Evolutionary conservation across 2,329 filamentous ascomycete species (phyloP).

Genomic region (Penicillium sp.): DNA sequence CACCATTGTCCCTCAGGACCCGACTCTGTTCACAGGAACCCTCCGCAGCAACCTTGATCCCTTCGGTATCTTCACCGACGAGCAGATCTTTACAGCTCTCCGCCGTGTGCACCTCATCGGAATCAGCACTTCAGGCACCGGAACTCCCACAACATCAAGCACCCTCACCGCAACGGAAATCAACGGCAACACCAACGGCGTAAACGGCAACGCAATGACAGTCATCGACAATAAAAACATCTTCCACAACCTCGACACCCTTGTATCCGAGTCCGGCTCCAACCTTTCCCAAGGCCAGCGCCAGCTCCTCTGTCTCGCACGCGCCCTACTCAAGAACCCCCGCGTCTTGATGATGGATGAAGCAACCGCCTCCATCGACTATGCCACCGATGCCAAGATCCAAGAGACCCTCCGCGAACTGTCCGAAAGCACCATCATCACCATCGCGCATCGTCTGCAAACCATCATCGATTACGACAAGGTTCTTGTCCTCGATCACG

Average conservation of each 20-base stretch:
- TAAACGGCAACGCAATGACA: conserved; percentile 18
- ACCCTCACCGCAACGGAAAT: conserved; percentile 27
- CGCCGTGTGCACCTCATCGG: conserved; percentile 82
- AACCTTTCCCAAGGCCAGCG: conserved; percentile 96
- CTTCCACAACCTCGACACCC: conserved; percentile 80
- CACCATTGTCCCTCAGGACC: conserved; percentile 97
- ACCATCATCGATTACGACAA: conserved; percentile 99
- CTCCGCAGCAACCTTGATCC: conserved; percentile 91
- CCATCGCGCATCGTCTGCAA: conserved; percentile 91
- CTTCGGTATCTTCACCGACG: conserved; percentile 83
- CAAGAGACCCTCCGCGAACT: conserved; percentile 95
- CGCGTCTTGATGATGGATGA: conserved; percentile 99
- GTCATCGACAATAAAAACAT: conserved; percentile 82
- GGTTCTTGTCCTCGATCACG: conserved; percentile 90
- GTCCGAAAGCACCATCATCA: conserved; percentile 83
- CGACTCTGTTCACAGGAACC: conserved; percentile 85
- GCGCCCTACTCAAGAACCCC: conserved; percentile 85
- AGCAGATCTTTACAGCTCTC: conserved; percentile 83
- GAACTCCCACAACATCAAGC: conserved; percentile 36
- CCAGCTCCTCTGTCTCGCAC: conserved; percentile 88
- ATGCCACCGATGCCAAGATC: conserved; percentile 91
- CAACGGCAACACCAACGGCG: conserved; percentile 19
- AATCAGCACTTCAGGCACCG: conserved; percentile 35
- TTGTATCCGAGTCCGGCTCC: conserved; percentile 83
- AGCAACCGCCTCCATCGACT: conserved; percentile 95